Evolutionary conservation across 2,329 filamentous ascomycete genomes (phyloP), one percentile per base, ranked within the genome.

Genomic region (Hymenoscyphus fraxineus): DNA sequence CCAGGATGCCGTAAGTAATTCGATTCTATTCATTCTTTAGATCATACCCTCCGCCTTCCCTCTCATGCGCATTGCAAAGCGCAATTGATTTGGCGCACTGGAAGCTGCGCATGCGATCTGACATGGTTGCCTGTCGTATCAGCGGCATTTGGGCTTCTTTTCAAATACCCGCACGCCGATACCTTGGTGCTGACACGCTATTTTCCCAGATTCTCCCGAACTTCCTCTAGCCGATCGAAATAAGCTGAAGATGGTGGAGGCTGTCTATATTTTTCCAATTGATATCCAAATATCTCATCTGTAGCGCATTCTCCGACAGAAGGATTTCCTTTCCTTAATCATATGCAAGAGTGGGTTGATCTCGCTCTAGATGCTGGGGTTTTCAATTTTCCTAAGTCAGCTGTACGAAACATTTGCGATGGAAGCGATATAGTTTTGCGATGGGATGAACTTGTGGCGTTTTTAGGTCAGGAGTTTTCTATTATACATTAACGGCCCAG

Each of bases 1-100:
- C 67, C 5, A 73, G 72, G 58, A 72, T 72, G 63, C 71, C 73
- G 73, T 74, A 51, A 68, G 72, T 71, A 39, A 27, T 41, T 27
- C 16, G 3, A 54, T 54, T 51, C 47, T 13, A 7, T 51, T 13
- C 19, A 27, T 16, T 10, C 35, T 51, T 5, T 27, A 10, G 22
- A 6, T 27, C 1, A 54, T 27, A 54, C 22, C 3, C 19, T 54
- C 10, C 2, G 47, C 22, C 9, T 9, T 22, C 15, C 19, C 47
- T 13, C 47, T 54, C 27, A 27, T 27, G 47, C 47, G 19, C 47
- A 10, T 54, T 3, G 10, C 19, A 54, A 12, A 27, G 47, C n/a
- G 22, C 10, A 54, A 12, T 22, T 4, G 12, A 22, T n/a, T 10
- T 12, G 47, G n/a, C 12, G n/a, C n/a, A 10, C 10, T 19, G 47